These are phyloP conservation scores for Gossypium ekmanianum DNA, from an alignment of 345 rosid species.

Conservation along the genomic window DNA sequence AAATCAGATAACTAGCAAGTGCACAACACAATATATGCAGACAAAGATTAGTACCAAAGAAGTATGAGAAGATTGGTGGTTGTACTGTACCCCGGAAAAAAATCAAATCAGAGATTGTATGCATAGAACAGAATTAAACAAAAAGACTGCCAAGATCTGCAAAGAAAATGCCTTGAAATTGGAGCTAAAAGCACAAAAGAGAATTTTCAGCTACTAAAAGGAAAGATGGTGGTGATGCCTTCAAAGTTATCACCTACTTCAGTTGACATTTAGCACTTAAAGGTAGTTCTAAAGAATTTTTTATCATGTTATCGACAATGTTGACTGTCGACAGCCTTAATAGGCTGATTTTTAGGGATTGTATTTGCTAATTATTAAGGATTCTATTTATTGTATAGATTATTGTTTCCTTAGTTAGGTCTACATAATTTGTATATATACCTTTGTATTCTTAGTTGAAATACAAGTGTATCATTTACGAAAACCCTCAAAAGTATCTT, in stretches of 20 bases:
- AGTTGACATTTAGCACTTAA: not conserved
- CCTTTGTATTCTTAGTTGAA: too few relatives aligned
- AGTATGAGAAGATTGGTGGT: not conserved
- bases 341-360: too few relatives aligned
- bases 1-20: not conserved
- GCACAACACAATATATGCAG: not conserved
- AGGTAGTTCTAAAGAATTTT: not conserved
- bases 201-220: not conserved
- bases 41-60: not conserved
- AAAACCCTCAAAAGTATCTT: too few relatives aligned
- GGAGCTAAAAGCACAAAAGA: not conserved
- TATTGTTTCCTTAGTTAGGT: too few relatives aligned
- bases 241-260: not conserved
- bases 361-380: too few relatives aligned
- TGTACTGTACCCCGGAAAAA: not conserved
- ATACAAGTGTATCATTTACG: too few relatives aligned
- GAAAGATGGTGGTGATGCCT: not conserved
- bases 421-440: too few relatives aligned
- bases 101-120: not conserved
- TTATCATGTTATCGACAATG: not conserved
- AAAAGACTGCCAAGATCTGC: not conserved
- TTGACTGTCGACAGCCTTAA: too few relatives aligned
- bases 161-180: constrained; percentile 4
- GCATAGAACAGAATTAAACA: not conserved
- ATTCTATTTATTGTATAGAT: too few relatives aligned